phyloP scores from a whole-genome alignment of 371 early-diverging fungal species.

The Basidiobolus meristosporus region DNA sequence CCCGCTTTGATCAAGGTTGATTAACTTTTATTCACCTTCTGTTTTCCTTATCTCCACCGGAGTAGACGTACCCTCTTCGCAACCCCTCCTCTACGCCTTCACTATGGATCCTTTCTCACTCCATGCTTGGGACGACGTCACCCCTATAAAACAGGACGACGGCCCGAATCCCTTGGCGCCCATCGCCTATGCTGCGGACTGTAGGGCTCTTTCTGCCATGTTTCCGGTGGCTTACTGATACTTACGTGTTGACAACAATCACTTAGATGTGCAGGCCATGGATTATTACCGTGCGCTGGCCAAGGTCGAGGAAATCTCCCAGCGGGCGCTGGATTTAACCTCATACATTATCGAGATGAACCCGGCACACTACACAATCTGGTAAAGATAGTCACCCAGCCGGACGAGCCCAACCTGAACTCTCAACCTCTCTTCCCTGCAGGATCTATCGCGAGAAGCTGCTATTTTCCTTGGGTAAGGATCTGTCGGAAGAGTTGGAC shows the following conservation, averaged over 20 bases:
- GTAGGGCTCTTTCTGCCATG: constrained; percentile 17
- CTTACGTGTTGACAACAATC: not conserved
- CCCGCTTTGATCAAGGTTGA: too few species aligned
- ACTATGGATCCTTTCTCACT: too few species aligned
- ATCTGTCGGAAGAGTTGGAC: constrained; percentile 50
- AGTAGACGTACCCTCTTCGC: too few species aligned
- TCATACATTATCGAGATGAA: constrained; percentile 59
- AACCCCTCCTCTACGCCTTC: too few species aligned
- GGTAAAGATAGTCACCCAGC: constrained; percentile 25
- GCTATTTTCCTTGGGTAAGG: constrained; percentile 32
- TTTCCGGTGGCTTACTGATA: not conserved
- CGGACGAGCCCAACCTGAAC: not conserved
- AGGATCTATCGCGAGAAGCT: constrained; percentile 77
- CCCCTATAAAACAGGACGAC: constrained; percentile 72
- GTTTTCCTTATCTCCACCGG: too few species aligned
- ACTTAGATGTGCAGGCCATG: constrained; percentile 59
- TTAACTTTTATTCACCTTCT: too few species aligned
- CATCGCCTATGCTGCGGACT: constrained; percentile 71
- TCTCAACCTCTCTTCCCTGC: too few species aligned
- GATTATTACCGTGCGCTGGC: constrained; percentile 74
- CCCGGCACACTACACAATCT: constrained; percentile 88
- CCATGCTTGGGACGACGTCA: constrained; percentile 78
- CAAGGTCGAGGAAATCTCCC: constrained; percentile 39
- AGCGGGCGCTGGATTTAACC: constrained; percentile 66
- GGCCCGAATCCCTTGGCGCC: constrained; percentile 74